Conservation (phyloP, 352 stramenopile genomes). For the Phytophthora hibernalis region DNA sequence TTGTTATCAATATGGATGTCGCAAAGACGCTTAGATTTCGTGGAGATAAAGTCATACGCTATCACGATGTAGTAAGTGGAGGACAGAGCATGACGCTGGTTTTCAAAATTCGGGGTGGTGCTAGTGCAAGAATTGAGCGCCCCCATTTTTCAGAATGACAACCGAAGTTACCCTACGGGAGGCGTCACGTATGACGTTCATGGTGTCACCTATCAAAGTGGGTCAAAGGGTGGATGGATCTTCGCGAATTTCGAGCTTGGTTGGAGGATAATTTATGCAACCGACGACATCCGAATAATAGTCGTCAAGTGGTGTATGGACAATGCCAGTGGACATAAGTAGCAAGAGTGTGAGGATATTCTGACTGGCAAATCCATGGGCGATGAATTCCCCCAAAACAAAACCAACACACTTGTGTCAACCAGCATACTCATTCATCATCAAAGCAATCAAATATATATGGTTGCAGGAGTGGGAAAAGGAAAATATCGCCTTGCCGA, state of each 20-base stretch:
- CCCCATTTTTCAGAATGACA: not conserved
- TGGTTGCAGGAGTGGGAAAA: not conserved
- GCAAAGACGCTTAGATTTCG: conserved; percentile 3
- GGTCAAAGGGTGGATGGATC: not conserved
- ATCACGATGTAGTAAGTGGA: not conserved
- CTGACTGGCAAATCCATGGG: not conserved
- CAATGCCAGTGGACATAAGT: not conserved
- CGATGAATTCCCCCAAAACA: not conserved
- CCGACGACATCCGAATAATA: not conserved
- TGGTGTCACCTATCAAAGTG: not conserved
- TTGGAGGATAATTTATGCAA: not conserved
- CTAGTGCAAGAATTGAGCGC: not conserved
- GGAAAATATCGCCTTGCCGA: not conserved
- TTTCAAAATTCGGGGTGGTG: not conserved
- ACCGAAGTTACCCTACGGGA: not conserved
- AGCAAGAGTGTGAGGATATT: conserved; percentile 1
- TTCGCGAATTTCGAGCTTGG: not conserved
- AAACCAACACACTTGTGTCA: not conserved
- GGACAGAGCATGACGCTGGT: not conserved
- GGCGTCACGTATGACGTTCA: not conserved
- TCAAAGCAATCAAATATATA: not conserved
- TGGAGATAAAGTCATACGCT: conserved; percentile 2
- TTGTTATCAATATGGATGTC: conserved; percentile 12
- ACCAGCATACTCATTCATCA: not conserved
- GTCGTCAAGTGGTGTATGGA: not conserved